A percentile compares a stretch with the other conserved stretches of the same genome.
Evolutionary conservation across 345 rosid species (phyloP).

Genomic region (Garcia nutans): DNA sequence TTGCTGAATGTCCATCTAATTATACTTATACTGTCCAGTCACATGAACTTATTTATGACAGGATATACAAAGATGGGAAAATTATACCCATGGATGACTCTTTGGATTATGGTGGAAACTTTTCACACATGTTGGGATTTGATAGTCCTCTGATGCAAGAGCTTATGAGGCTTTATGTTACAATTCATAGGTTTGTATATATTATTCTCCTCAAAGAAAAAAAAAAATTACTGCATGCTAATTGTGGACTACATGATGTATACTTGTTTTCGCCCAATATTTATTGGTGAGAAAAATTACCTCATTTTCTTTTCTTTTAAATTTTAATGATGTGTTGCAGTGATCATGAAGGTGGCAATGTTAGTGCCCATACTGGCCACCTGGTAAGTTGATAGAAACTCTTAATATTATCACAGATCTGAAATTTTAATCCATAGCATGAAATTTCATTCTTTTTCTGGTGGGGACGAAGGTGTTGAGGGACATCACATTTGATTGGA

Average conservation of each 20-base stretch:
- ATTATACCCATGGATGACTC: conserved; percentile 63
- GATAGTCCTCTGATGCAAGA: conserved; percentile 80
- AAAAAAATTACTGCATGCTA: background rate
- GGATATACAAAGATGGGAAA: conserved; percentile 82
- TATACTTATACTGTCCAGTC: background rate
- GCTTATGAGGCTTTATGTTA: conserved; percentile 97
- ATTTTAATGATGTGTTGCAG: conserved; percentile 40
- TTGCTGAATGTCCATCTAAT: background rate
- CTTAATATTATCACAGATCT: background rate
- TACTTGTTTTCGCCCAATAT: background rate
- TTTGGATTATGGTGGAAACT: conserved; percentile 93
- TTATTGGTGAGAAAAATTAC: background rate
- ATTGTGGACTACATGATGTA: background rate
- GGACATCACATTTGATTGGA: background rate
- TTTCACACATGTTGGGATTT: conserved; percentile 90
- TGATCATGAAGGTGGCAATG: conserved; percentile 99
- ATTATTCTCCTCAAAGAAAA: conserved; percentile 13
- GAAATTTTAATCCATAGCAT: background rate
- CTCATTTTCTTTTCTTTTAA: background rate
- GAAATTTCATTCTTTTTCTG: background rate
- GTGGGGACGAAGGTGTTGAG: background rate
- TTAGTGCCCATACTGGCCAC: conserved; percentile 99
- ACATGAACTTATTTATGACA: conserved; percentile 17
- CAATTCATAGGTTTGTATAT: conserved; percentile 74
- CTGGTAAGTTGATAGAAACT: conserved; percentile 50